Evolutionary conservation across 179 eudicot genomes (phyloP).

Genomic region (Patellifolia procumbens): DNA sequence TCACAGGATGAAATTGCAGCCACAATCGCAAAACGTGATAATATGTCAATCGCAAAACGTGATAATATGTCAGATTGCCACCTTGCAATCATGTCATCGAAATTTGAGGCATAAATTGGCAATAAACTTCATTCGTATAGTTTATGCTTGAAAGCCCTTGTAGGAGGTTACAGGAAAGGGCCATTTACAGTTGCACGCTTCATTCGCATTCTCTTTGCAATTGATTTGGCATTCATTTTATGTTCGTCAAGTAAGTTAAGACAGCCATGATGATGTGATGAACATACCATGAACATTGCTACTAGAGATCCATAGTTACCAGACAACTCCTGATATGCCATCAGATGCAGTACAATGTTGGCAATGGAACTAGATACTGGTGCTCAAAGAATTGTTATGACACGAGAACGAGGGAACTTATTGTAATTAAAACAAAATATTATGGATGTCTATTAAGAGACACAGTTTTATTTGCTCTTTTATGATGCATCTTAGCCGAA

Average conservation of each 20-base stretch:
- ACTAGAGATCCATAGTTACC: neutral
- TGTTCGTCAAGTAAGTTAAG: too few relatives aligned
- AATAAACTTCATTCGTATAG: neutral
- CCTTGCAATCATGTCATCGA: neutral
- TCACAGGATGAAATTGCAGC: neutral
- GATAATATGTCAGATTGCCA: neutral
- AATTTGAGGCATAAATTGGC: too few relatives aligned
- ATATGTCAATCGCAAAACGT: too few relatives aligned
- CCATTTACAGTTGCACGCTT: neutral
- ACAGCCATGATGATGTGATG: neutral
- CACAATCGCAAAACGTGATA: too few relatives aligned
- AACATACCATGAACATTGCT: neutral
- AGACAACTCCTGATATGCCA: neutral
- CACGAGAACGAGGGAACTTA: neutral
- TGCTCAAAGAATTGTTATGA: neutral
- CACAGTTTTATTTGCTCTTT: neutral
- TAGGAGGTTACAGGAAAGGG: neutral
- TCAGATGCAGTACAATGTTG: neutral
- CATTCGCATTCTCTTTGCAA: neutral
- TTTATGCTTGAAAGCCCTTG: neutral
- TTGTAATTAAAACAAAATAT: neutral
- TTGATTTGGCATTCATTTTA: neutral
- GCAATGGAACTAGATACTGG: neutral
- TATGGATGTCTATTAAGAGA: neutral
- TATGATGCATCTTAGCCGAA: too few relatives aligned